Percentiles rank a stretch among this genome's conserved stretches.
Conservation (phyloP, 139 green algal genomes). For the Tetradesmus obliquus region DNA sequence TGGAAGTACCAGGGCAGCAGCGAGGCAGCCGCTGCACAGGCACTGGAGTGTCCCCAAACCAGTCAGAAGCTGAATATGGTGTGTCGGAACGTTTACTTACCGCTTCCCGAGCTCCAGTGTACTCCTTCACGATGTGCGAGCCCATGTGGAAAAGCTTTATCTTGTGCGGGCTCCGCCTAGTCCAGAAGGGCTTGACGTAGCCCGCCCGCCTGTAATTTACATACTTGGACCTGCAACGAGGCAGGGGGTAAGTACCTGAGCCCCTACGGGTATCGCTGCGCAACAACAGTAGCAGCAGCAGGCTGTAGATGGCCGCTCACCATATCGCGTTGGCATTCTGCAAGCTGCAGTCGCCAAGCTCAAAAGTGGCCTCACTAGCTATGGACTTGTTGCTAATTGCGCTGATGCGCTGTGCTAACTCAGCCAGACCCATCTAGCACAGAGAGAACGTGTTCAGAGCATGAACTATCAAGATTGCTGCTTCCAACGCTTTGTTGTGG, state of each 20-base stretch:
- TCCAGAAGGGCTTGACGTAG: constrained; percentile 42
- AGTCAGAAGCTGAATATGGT: background rate
- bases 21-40: background rate
- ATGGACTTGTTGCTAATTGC: background rate
- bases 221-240: background rate
- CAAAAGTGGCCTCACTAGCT: background rate
- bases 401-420: background rate
- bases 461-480: background rate
- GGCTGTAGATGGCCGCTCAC: constrained; percentile 1
- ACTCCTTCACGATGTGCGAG: constrained; percentile 46
- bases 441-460: background rate
- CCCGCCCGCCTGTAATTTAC: background rate
- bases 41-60: background rate
- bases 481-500: background rate
- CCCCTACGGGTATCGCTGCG: background rate
- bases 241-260: background rate
- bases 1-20: background rate
- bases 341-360: background rate
- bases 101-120: constrained; percentile 36
- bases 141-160: constrained; percentile 21
- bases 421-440: background rate
- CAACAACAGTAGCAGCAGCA: background rate
- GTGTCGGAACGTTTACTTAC: background rate
- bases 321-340: constrained; percentile 1
- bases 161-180: constrained; percentile 22